Base-by-base conservation (phyloP, 306 rosid species). In the Hippophae tibetana region DNA sequence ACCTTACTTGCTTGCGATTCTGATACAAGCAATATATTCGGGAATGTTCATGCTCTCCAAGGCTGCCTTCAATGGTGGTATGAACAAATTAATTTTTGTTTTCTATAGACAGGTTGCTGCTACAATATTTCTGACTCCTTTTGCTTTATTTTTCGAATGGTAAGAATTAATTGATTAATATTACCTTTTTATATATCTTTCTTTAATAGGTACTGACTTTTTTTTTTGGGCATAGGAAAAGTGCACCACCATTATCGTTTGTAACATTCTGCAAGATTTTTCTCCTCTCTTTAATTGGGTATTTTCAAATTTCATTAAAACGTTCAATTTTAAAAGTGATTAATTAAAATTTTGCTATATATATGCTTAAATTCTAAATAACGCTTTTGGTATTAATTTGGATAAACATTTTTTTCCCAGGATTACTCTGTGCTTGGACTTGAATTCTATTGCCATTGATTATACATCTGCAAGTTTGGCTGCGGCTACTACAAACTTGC, bases 391-490 rank as follows among this genome's bases (percentile, higher is more conserved):
- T 14, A 13, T 53, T 53, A 53, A 53, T 53, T 53, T 66, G 53
- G 38, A 31, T 31, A 31, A 31, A 31, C 38, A 2, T 31, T 31
- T 31, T 31, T 31, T 27, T 31, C 2, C 0, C 83, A 87, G 97
- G 81, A 81, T 77, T 7, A 79, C 89, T 3, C 10, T 69, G 47
- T 84, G 85, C 73, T 75, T 81, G 74, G 75, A 86, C 65, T 13
- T 76, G 27, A 67, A 84, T 64, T 89, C 92, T 14, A 31, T 83
- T 18, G 97, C 76, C 4, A 78, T 86, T 58, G 56, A 56, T 45
- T 81, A 81, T 66, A 86, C 97, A 12, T 79, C 95, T 0, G 89
- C 97, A 57, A 83, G 84, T 61, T 78, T 89, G 54, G 97, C 92
- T 53, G 84, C 97, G 53, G 84, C 97, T n/a, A 78, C 82, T 6